Evolutionary conservation across 495 filamentous ascomycete genomes (phyloP).

Genomic region (Lepraria neglecta): DNA sequence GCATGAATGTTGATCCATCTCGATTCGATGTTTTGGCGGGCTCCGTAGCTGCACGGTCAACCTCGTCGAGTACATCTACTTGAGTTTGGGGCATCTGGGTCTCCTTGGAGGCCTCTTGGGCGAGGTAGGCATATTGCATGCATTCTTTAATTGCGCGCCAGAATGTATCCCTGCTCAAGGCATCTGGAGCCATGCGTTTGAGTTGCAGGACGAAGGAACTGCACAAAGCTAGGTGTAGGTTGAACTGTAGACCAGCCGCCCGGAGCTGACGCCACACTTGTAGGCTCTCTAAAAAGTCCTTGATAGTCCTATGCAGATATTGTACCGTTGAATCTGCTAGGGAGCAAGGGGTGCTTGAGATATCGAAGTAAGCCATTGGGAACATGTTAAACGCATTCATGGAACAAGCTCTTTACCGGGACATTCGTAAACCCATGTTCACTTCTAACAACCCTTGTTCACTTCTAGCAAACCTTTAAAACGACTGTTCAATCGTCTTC

Average conservation of each 20-base stretch:
- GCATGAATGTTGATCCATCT: too few species aligned
- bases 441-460: too few species aligned
- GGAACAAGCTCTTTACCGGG: not conserved
- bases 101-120: not conserved
- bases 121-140: not conserved
- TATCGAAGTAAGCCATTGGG: too few species aligned
- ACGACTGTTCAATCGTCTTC: slow-evolving; percentile 7
- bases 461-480: slow-evolving; percentile 4
- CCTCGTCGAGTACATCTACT: not conserved
- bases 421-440: too few species aligned
- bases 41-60: not conserved
- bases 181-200: not conserved
- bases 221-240: not conserved
- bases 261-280: not conserved
- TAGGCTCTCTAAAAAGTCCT: slow-evolving; percentile 15
- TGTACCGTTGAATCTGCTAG: slow-evolving; percentile 12
- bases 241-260: not conserved
- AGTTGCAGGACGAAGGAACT: not conserved
- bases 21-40: too few species aligned
- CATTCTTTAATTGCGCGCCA: not conserved
- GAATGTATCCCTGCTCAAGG: not conserved
- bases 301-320: slow-evolving; percentile 21
- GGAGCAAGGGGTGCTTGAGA: too few species aligned
- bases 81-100: not conserved
- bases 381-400: too few species aligned